A percentile compares a stretch with the other conserved stretches of the same genome.
Conservation (phyloP, 148 eudicot species). For the Camellia sinensis region DNA sequence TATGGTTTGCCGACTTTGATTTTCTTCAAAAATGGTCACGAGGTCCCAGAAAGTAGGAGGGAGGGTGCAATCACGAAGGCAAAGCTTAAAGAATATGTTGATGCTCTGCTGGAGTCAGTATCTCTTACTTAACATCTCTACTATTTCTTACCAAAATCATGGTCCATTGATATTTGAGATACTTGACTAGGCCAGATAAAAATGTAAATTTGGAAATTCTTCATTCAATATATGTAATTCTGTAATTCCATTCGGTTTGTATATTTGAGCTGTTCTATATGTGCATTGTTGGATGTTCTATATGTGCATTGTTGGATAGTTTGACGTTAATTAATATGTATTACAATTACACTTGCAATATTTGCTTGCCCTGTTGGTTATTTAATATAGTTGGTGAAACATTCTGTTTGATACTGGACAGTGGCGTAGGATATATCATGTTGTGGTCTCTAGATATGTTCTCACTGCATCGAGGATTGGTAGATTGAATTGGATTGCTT, state of each 20-base stretch:
- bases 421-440: too few species aligned
- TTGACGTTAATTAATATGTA: background rate
- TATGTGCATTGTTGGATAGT: background rate
- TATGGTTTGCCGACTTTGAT: conserved; percentile 58
- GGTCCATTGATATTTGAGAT: background rate
- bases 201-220: background rate
- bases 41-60: conserved; percentile 52
- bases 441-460: background rate
- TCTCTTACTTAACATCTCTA: conserved; percentile 29
- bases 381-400: background rate
- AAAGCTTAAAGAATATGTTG: conserved; percentile 48
- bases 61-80: conserved; percentile 60
- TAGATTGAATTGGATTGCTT: too few species aligned
- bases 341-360: background rate
- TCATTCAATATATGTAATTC: background rate
- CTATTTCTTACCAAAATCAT: background rate
- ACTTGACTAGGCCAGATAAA: background rate
- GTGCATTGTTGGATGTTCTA: background rate
- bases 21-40: conserved; percentile 47
- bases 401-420: background rate
- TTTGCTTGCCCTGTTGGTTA: background rate
- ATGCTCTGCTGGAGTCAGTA: conserved; percentile 39
- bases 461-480: background rate
- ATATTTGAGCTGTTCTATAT: conserved; percentile 5
- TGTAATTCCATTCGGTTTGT: conserved; percentile 5